Base-by-base conservation (phyloP, 768 basidiomycete genomes). In the Kwoniella botswanensis region DNA sequence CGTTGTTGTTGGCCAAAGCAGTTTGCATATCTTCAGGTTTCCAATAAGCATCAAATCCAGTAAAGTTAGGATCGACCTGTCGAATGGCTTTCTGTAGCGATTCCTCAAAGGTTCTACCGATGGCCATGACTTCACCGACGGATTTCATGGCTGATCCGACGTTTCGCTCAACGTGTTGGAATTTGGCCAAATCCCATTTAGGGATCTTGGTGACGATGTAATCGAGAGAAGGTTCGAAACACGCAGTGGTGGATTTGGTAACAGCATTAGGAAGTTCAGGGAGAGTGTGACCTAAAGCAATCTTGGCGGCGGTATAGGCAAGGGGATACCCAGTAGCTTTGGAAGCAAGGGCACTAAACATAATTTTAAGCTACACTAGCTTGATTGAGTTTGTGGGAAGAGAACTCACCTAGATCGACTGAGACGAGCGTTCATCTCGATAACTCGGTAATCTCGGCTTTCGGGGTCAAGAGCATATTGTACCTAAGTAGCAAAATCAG, bases 131-230 rank as follows among this genome's bases (percentile, higher is more conserved):
- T 84, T 99, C 97, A 65, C 97, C 97, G 65, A 99, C 97, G 17
- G 93, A 94, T 85, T 99, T 99, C 97, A 99, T 98, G 18, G 96
- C 89, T 2, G 95, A 98, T 26, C 96, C 97, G 64, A 98, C 90
- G 82, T 93, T 90, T 73, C 96, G 91, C 82, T 96, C 90, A 69
- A 98, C 97, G 79, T 96, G 93, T 52, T 90, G 84, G 87, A 99
- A 98, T 85, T 99, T 99, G 74, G 95, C 94, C 67, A 99, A 86
- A 85, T 99, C 97, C 96, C 97, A 98, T 84, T 98, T 98, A 71
- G 97, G 97, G 74, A 99, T 98, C 86, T 99, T 99, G 60, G 94
- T 97, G 71, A 99, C 97, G 80, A 99, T 97, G 85, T 99, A 99
- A 84, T 99, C 97, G 55, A 99, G 87, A 9, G 95, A 96, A 26